A percentile compares a stretch with the other conserved stretches of the same genome.
phyloP scores from a whole-genome alignment of 2,329 filamentous ascomycete genomes.

The Fusarium acutatum region DNA sequence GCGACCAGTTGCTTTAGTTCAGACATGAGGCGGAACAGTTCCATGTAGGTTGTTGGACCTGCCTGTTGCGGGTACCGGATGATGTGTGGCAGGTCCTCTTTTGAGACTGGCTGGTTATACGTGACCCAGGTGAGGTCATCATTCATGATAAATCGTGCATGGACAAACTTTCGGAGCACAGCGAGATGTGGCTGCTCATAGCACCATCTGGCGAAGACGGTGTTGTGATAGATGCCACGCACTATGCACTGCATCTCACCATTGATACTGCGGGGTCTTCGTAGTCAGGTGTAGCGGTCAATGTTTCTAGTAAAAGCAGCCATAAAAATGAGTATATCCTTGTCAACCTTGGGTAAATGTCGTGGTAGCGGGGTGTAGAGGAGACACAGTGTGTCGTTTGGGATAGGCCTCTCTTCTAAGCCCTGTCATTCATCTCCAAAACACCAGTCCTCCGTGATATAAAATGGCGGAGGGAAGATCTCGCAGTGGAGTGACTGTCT shows the following conservation, averaged over 20 bases:
- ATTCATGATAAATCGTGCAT: not conserved
- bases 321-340: slow-evolving; percentile 49
- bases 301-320: slow-evolving; percentile 51
- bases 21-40: not conserved
- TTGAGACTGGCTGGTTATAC: not conserved
- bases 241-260: not conserved
- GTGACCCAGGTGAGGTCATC: not conserved
- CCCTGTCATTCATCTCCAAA: not conserved
- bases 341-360: slow-evolving; percentile 48
- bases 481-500: not conserved
- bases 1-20: not conserved
- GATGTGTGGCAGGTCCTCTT: not conserved
- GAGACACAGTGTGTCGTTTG: not conserved
- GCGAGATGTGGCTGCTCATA: not conserved
- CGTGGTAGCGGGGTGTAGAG: slow-evolving; percentile 44
- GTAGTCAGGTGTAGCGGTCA: slow-evolving; percentile 50
- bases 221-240: slow-evolving; percentile 1
- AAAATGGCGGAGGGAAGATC: not conserved
- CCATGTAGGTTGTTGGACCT: not conserved
- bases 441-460: slow-evolving; percentile 15
- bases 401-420: not conserved
- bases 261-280: slow-evolving; percentile 31
- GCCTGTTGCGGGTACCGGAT: not conserved
- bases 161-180: not conserved
- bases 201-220: not conserved